A percentile compares a stretch with the other conserved stretches of the same genome.
phyloP scores from a whole-genome alignment of 129 eudicot species.

The Flaveria brownii region DNA sequence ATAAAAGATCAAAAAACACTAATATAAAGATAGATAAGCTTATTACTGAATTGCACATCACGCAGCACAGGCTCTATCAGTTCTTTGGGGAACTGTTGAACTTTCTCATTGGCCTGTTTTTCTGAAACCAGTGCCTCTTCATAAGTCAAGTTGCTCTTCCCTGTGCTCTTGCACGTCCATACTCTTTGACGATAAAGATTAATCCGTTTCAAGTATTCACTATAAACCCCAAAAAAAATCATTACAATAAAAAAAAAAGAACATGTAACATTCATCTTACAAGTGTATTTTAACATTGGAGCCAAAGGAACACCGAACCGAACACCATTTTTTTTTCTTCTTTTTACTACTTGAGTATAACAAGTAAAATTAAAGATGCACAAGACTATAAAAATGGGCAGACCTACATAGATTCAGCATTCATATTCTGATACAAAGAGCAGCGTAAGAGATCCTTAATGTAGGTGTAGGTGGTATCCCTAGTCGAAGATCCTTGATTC shows the following conservation, averaged over 20 bases:
- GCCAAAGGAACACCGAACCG: not conserved
- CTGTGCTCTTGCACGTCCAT: slow-evolving; percentile 92
- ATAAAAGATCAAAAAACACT: slow-evolving; percentile 8
- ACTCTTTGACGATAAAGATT: slow-evolving; percentile 72
- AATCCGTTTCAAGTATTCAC: slow-evolving; percentile 81
- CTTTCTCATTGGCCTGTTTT: slow-evolving; percentile 63
- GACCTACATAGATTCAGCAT: no score
- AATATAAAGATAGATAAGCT: not conserved
- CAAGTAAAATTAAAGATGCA: no score
- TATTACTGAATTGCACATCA: slow-evolving; percentile 82
- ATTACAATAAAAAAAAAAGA: not conserved
- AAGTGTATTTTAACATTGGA: not conserved
- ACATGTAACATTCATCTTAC: not conserved
- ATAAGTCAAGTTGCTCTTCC: slow-evolving; percentile 80
- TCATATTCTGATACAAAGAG: no score
- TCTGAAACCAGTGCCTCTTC: slow-evolving; percentile 92
- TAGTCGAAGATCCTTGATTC: no score
- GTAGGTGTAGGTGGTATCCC: no score
- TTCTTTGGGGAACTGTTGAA: slow-evolving; percentile 74
- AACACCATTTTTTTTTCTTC: no score
- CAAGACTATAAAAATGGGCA: no score
- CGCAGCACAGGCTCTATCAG: slow-evolving; percentile 71
- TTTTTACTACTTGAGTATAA: no score
- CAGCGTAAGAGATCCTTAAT: no score
- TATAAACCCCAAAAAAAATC: slow-evolving; percentile 21